These are phyloP conservation scores for Colletotrichum sp. DNA, from an alignment of 2,329 filamentous ascomycete species.

Conservation along the genomic window DNA sequence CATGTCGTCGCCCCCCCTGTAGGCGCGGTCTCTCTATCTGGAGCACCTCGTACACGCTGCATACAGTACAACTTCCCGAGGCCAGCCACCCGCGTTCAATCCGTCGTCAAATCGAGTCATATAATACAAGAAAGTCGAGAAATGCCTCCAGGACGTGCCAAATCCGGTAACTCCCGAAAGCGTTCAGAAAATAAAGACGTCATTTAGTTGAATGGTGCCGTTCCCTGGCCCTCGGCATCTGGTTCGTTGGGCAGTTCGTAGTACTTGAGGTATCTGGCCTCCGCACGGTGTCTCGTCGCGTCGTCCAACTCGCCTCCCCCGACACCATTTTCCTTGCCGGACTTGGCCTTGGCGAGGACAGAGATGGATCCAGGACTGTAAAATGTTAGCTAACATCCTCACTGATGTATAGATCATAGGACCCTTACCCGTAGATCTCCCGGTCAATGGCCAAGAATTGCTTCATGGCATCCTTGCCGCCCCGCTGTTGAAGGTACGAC, in stretches of 20 bases:
- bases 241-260: constrained; percentile 58
- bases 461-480: constrained; percentile 83
- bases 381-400: not conserved
- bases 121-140: constrained; percentile 17
- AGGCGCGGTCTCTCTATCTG: constrained; percentile 7
- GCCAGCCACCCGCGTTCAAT: not conserved
- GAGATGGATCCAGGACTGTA: constrained; percentile 52
- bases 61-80: constrained; percentile 13
- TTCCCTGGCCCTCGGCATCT: constrained; percentile 51
- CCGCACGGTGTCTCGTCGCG: constrained; percentile 53
- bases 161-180: not conserved
- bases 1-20: not conserved
- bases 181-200: not conserved
- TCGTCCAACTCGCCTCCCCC: constrained; percentile 54
- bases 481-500: constrained; percentile 81
- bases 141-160: not conserved
- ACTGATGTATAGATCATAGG: not conserved
- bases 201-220: constrained; percentile 55
- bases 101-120: constrained; percentile 13
- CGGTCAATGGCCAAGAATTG: constrained; percentile 84
- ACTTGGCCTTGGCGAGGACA: constrained; percentile 41
- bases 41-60: constrained; percentile 9
- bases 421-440: constrained; percentile 82
- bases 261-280: constrained; percentile 55
- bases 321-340: constrained; percentile 52